Conservation (phyloP, 2,329 filamentous ascomycete species). For the Arthrobotrys conoides region DNA sequence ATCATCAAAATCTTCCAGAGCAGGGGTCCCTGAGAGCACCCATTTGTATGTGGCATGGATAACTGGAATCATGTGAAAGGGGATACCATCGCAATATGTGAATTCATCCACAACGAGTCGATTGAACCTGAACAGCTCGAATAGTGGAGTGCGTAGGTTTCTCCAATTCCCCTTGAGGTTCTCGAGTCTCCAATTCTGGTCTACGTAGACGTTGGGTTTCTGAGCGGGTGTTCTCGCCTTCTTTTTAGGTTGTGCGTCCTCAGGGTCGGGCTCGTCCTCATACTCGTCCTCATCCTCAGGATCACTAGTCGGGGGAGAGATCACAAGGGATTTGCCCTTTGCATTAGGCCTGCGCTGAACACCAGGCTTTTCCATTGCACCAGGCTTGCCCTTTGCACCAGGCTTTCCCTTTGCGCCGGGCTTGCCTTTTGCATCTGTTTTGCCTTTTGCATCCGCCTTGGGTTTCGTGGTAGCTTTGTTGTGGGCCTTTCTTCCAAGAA, state of each 20-base stretch:
- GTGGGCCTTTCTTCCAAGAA: conserved; percentile 35
- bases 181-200: conserved; percentile 63
- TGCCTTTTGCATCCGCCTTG: background rate
- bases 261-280: conserved; percentile 38
- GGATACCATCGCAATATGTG: conserved; percentile 70
- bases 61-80: conserved; percentile 68
- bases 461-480: conserved; percentile 14
- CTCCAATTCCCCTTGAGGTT: conserved; percentile 64
- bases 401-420: too few relatives aligned
- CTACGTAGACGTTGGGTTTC: conserved; percentile 50
- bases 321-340: background rate
- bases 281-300: conserved; percentile 34
- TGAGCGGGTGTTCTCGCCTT: conserved; percentile 36
- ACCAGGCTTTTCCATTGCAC: too few relatives aligned
- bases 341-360: too few relatives aligned
- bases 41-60: conserved; percentile 72
- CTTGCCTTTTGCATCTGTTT: too few relatives aligned
- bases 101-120: conserved; percentile 77
- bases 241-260: conserved; percentile 53
- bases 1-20: conserved; percentile 73
- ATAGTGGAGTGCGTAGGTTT: conserved; percentile 66
- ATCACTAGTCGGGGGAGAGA: conserved; percentile 49
- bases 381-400: too few relatives aligned
- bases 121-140: conserved; percentile 76
- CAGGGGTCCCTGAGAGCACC: conserved; percentile 76